phyloP scores from a whole-genome alignment of 2,329 filamentous ascomycete genomes.

The Waltergamsia citrina region DNA sequence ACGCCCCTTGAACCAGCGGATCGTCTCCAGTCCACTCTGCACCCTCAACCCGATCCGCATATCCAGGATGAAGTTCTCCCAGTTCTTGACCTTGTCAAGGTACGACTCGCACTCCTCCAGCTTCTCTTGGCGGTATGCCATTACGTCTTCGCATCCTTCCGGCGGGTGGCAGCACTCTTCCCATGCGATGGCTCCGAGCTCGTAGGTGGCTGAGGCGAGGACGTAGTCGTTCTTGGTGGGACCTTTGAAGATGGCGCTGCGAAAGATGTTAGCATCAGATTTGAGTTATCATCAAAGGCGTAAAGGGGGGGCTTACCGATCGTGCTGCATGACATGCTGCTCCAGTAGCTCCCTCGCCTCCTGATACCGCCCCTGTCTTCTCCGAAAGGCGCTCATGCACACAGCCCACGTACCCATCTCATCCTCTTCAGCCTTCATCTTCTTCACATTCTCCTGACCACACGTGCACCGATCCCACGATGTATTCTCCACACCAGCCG shows the following conservation, averaged over 20 bases:
- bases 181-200: slow-evolving; percentile 79
- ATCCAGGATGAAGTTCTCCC: slow-evolving; percentile 67
- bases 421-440: slow-evolving; percentile 43
- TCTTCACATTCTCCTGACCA: slow-evolving; percentile 25
- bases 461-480: slow-evolving; percentile 54
- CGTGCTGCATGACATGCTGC: slow-evolving; percentile 55
- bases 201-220: slow-evolving; percentile 70
- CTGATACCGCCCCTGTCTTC: slow-evolving; percentile 50
- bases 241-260: slow-evolving; percentile 46
- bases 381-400: slow-evolving; percentile 54
- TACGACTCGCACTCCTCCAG: slow-evolving; percentile 53
- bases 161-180: slow-evolving; percentile 45
- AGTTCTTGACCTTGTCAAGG: slow-evolving; percentile 57
- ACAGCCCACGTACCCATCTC: slow-evolving; percentile 58
- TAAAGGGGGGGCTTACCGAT: slow-evolving; percentile 34
- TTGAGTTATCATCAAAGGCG: background rate
- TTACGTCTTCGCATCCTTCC: slow-evolving; percentile 16
- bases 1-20: slow-evolving; percentile 43
- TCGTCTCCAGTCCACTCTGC: slow-evolving; percentile 57
- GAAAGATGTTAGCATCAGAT: background rate
- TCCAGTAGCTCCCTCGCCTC: slow-evolving; percentile 59
- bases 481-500: slow-evolving; percentile 52
- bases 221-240: slow-evolving; percentile 59
- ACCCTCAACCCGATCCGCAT: slow-evolving; percentile 65
- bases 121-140: slow-evolving; percentile 33